Conservation (phyloP, 495 filamentous ascomycete genomes). For the Talaromyces wortmannii region DNA sequence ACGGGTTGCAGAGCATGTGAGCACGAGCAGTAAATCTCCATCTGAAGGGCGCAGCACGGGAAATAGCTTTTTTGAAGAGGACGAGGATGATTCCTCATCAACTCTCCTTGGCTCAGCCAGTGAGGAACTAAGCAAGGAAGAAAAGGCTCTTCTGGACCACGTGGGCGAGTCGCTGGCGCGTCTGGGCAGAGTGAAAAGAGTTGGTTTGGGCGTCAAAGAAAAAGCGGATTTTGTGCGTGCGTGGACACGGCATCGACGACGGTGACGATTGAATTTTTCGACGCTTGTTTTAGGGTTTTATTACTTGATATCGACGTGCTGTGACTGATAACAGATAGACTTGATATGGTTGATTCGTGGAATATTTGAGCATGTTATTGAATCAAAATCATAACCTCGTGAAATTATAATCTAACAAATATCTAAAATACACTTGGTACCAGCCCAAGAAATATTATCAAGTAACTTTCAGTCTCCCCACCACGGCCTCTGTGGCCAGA, state of each 20-base stretch:
- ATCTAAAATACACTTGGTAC: no score
- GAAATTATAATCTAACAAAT: no score
- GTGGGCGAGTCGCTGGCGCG: constrained; percentile 84
- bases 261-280: constrained; percentile 6
- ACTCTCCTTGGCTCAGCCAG: constrained; percentile 8
- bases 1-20: constrained; percentile 68
- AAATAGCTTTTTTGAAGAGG: constrained; percentile 20
- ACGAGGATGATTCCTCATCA: neutral
- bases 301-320: no score
- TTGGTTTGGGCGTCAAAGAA: constrained; percentile 73
- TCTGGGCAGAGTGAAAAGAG: constrained; percentile 83
- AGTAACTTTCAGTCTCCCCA: constrained; percentile 22
- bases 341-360: no score
- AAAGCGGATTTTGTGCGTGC: constrained; percentile 70
- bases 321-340: no score
- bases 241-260: constrained; percentile 44
- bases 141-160: constrained; percentile 59
- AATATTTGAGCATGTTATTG: no score
- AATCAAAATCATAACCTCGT: no score
- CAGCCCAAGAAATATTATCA: neutral
- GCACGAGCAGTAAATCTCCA: constrained; percentile 14
- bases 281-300: no score
- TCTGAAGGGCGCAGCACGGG: constrained; percentile 7
- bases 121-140: constrained; percentile 41
- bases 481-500: constrained; percentile 60